Evolutionary conservation across 306 rosid species (phyloP).

Genomic region (Trifolium repens): DNA sequence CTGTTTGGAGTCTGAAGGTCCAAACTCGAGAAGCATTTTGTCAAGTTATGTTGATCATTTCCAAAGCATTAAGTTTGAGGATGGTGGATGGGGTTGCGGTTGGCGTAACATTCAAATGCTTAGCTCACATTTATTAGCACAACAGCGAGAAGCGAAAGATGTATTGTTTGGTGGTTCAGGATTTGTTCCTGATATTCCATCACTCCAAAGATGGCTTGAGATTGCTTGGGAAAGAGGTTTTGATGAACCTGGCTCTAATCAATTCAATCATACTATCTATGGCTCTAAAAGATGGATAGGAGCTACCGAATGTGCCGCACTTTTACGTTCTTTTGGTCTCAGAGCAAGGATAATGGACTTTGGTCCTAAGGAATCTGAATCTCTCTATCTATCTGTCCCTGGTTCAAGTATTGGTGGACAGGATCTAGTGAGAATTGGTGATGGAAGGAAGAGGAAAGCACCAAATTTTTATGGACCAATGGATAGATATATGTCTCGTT

Average conservation of each 20-base stretch:
- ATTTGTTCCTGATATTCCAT: conserved; percentile 80
- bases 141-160: conserved; percentile 57
- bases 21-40: conserved; percentile 58
- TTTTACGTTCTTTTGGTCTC: conserved; percentile 82
- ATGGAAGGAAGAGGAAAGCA: conserved; percentile 43
- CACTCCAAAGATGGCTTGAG: conserved; percentile 97
- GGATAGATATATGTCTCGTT: conserved; percentile 47
- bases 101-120: conserved; percentile 93
- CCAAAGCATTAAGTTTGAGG: conserved; percentile 66
- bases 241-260: conserved; percentile 74
- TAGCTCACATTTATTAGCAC: conserved; percentile 73
- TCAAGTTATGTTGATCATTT: conserved; percentile 76
- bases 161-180: conserved; percentile 76
- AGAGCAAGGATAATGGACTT: conserved; percentile 74
- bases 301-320: conserved; percentile 83
- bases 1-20: conserved; percentile 72
- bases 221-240: conserved; percentile 94
- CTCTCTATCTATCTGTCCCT: conserved; percentile 67
- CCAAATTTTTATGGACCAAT: conserved; percentile 47
- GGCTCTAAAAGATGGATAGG: conserved; percentile 79
- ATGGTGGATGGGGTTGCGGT: conserved; percentile 91
- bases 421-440: conserved; percentile 33
- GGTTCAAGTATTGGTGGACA: conserved; percentile 61
- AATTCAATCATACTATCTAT: conserved; percentile 58
- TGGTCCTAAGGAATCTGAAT: conserved; percentile 75